A percentile compares a stretch with the other conserved stretches of the same genome.
Evolutionary conservation across 2,329 filamentous ascomycete species (phyloP).

Genomic region (Cytospora piceae): DNA sequence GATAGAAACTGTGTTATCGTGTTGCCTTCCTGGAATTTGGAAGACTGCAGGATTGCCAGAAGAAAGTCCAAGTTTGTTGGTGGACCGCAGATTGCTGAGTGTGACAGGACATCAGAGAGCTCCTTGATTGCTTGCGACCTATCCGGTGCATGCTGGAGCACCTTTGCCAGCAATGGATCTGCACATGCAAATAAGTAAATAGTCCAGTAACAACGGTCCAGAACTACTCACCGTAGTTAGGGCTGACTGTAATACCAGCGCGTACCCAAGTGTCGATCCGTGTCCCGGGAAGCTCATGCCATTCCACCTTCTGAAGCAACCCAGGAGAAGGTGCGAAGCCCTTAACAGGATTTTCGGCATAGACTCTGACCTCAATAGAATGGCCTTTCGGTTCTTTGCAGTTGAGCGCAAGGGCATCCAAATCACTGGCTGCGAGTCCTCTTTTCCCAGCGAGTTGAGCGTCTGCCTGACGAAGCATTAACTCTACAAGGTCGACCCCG

Average conservation of each 20-base stretch:
- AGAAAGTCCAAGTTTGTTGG: constrained; percentile 63
- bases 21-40: constrained; percentile 50
- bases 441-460: constrained; percentile 34
- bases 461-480: constrained; percentile 46
- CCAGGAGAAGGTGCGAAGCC: constrained; percentile 64
- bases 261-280: constrained; percentile 68
- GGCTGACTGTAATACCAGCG: constrained; percentile 58
- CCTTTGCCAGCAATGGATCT: constrained; percentile 60
- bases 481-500: constrained; percentile 70
- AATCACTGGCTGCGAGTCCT: constrained; percentile 30
- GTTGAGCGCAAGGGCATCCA: constrained; percentile 25
- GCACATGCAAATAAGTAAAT: background rate
- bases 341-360: constrained; percentile 57
- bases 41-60: constrained; percentile 50
- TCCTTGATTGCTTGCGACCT: constrained; percentile 46
- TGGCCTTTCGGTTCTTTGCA: constrained; percentile 35
- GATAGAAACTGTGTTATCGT: constrained; percentile 62
- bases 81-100: constrained; percentile 55
- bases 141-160: constrained; percentile 56
- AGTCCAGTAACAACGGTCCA: too few relatives aligned
- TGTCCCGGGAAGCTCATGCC: constrained; percentile 51
- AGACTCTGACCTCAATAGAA: constrained; percentile 47
- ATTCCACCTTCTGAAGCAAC: constrained; percentile 58
- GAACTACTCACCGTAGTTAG: constrained; percentile 53
- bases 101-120: constrained; percentile 47